Conservation (phyloP, 177 flowering plant species). For the Tripterygium wilfordii region DNA sequence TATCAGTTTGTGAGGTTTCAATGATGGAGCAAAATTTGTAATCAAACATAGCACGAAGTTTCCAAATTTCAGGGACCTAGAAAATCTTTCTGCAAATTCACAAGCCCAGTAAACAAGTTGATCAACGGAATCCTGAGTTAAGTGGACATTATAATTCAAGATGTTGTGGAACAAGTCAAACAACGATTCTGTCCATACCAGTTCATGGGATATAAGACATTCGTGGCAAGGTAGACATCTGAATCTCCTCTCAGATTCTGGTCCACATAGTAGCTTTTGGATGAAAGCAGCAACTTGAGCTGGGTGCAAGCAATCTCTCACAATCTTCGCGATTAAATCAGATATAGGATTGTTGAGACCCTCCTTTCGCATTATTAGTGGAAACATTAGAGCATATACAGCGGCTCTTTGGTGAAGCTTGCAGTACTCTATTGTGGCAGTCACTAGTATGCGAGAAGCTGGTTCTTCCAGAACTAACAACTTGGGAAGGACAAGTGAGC, state of each 20-base stretch:
- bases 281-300: slow-evolving; percentile 76
- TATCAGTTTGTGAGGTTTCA: slow-evolving; percentile 39
- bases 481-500: slow-evolving; percentile 62
- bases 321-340: slow-evolving; percentile 51
- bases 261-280: slow-evolving; percentile 52
- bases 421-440: slow-evolving; percentile 47
- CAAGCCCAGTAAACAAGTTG: slow-evolving; percentile 33
- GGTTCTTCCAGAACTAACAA: slow-evolving; percentile 49
- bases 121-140: slow-evolving; percentile 57
- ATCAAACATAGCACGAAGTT: slow-evolving; percentile 63
- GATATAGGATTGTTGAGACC: slow-evolving; percentile 58
- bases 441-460: slow-evolving; percentile 52
- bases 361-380: slow-evolving; percentile 36
- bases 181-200: slow-evolving; percentile 73
- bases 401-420: slow-evolving; percentile 60
- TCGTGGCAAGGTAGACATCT: slow-evolving; percentile 51
- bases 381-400: slow-evolving; percentile 56
- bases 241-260: slow-evolving; percentile 25
- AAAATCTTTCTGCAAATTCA: slow-evolving; percentile 33
- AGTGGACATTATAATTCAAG: slow-evolving; percentile 46
- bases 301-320: slow-evolving; percentile 74
- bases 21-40: slow-evolving; percentile 37
- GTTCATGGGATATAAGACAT: slow-evolving; percentile 33
- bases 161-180: slow-evolving; percentile 57
- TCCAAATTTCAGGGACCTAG: slow-evolving; percentile 66